Conservation (phyloP, 176 grass and related monocot genomes). For the Calamus simplicifolius region DNA sequence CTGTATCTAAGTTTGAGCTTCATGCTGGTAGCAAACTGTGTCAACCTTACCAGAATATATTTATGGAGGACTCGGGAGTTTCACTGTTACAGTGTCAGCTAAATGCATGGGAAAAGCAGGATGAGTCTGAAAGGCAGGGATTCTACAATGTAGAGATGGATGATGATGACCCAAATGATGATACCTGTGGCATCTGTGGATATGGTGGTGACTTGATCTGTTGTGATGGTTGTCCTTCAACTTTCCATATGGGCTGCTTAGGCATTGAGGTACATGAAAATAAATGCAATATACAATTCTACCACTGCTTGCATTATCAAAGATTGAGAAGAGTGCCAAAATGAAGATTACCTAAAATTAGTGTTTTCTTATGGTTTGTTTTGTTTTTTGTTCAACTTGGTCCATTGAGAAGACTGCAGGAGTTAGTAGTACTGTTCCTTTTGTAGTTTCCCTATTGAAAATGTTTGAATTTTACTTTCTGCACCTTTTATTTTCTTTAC, state of each 20-base stretch:
- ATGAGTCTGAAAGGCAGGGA: constrained; percentile 50
- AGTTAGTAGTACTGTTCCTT: too few relatives aligned
- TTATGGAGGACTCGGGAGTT: constrained; percentile 39
- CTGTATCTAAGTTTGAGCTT: constrained; percentile 77
- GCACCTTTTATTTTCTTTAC: background rate
- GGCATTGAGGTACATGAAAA: constrained; percentile 20
- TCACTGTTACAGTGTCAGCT: constrained; percentile 67
- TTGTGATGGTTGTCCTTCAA: constrained; percentile 72
- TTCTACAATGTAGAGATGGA: constrained; percentile 41
- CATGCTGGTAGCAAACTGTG: constrained; percentile 87
- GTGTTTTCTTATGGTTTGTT: too few relatives aligned
- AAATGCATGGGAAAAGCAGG: constrained; percentile 78
- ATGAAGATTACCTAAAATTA: too few relatives aligned
- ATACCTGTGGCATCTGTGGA: constrained; percentile 67
- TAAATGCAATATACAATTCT: too few relatives aligned
- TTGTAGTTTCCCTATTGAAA: too few relatives aligned
- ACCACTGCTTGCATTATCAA: too few relatives aligned
- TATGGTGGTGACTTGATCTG: constrained; percentile 65
- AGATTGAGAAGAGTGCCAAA: too few relatives aligned
- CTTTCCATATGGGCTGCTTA: constrained; percentile 70
- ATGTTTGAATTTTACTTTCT: too few relatives aligned
- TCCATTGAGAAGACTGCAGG: too few relatives aligned
- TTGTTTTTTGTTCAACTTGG: too few relatives aligned
- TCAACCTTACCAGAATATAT: constrained; percentile 57
- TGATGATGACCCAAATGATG: constrained; percentile 53